Percentiles rank a stretch among this genome's conserved stretches.
These are phyloP conservation scores for Cyberlindnera amylophila DNA, from an alignment of 805 yeast species.

Conservation along the genomic window DNA sequence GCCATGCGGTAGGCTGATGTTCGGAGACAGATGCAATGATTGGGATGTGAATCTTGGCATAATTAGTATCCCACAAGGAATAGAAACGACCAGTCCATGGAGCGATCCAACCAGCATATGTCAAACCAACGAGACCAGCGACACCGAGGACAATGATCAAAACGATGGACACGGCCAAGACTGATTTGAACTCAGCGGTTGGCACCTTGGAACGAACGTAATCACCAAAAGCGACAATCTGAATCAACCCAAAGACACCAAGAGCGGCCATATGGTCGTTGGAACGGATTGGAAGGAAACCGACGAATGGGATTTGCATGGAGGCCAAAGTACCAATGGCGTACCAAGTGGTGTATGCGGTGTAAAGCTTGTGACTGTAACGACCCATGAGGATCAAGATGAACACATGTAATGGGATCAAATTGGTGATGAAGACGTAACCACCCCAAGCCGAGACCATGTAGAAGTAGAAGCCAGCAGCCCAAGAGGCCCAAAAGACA, in stretches of 20 bases:
- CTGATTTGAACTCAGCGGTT: conserved; percentile 65
- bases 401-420: conserved; percentile 93
- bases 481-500: conserved; percentile 72
- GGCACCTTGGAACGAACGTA: conserved; percentile 75
- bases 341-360: conserved; percentile 95
- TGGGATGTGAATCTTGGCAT: conserved; percentile 97
- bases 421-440: conserved; percentile 95
- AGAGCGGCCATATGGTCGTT: conserved; percentile 98
- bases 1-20: conserved; percentile 99
- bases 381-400: conserved; percentile 92
- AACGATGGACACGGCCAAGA: conserved; percentile 56
- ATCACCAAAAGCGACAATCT: conserved; percentile 81
- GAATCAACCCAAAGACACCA: conserved; percentile 94
- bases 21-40: conserved; percentile 98
- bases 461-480: conserved; percentile 90
- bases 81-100: conserved; percentile 99
- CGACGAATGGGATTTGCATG: conserved; percentile 99
- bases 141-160: conserved; percentile 61
- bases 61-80: conserved; percentile 96
- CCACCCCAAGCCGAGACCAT: conserved; percentile 99
- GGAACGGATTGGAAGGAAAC: conserved; percentile 93
- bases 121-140: conserved; percentile 68
- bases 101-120: conserved; percentile 90
- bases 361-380: conserved; percentile 74
- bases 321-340: conserved; percentile 96